Evolutionary conservation across 2,329 filamentous ascomycete species (phyloP).

Genomic region (Dactylellina drechsleri): DNA sequence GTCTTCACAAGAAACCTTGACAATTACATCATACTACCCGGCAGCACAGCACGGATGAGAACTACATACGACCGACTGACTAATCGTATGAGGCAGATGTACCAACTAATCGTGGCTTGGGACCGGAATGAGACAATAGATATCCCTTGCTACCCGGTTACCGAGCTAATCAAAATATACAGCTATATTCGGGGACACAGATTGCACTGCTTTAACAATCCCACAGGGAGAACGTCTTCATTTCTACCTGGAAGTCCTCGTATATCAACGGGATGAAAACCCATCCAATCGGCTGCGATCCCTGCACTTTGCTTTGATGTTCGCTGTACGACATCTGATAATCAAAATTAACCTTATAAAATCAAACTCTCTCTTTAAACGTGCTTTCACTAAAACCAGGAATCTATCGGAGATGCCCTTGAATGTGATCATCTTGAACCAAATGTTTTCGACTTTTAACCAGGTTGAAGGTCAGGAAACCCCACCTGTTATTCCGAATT

Average conservation of each 20-base stretch:
- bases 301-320: neutral
- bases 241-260: too few relatives aligned
- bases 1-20: neutral
- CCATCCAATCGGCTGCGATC: neutral
- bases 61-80: neutral
- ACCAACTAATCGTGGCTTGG: neutral
- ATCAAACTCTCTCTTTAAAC: too few relatives aligned
- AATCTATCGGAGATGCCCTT: neutral
- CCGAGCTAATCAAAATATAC: neutral
- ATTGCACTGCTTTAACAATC: neutral
- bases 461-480: neutral
- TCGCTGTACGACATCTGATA: too few relatives aligned
- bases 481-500: neutral
- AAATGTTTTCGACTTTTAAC: neutral
- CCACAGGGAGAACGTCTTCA: neutral
- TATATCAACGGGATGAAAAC: neutral
- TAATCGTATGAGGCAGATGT: neutral
- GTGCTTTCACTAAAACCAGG: neutral
- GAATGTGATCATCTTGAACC: neutral
- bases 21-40: neutral
- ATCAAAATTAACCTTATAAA: too few relatives aligned
- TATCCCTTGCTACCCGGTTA: neutral
- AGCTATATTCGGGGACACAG: neutral
- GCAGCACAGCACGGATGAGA: neutral
- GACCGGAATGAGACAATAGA: neutral